Evolutionary conservation across 2,329 filamentous ascomycete species (phyloP), one percentile per base, ranked within the genome.

Genomic region (Dactylonectria estremocensis): DNA sequence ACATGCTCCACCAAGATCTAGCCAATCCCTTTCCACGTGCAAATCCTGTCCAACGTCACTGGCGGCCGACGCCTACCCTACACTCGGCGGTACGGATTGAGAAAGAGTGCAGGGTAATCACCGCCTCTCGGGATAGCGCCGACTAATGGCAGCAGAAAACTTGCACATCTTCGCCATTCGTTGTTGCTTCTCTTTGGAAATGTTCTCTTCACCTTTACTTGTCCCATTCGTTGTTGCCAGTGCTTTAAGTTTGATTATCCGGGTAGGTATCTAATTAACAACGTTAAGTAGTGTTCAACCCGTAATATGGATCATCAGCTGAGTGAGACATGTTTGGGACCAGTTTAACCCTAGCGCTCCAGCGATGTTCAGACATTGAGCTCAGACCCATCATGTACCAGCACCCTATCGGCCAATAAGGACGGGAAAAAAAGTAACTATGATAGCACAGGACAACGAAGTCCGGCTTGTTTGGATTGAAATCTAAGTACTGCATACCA

Each of bases 11-110:
- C 56, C 13, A 20, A 53, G 37, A 56, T 54, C 40, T 14, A 11
- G 20, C 58, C 53, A 59, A 60, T 65, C 55, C 11, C 48, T 72
- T 72, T 68, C 67, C 73, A 75, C 73, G 73, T 75, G 73, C 72
- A 68, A 73, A 64, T 62, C 54, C 40, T 43, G 54, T 50, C 61
- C 20, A 53, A 49, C 22, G 24, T 71, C 52, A 71, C 64, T 72
- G 70, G 72, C 57, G 57, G 55, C 20, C 33, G 4, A 37, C 49
- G 8, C 40, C 43, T 57, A 63, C 53, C 60, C 60, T 63, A 43
- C 37, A 61, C 31, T 43, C 40, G 40, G 16, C 40, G 40, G n/a
- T 7, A 18, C 40, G 40, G 14, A 43, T 43, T 14, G 6, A 14
- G n/a, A 43, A 43, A 43, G 5, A 8, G 7, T 28, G 24, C 24